These are phyloP conservation scores for Kodamaea kakaduensis DNA, from an alignment of 805 yeast species.

Conservation along the genomic window DNA sequence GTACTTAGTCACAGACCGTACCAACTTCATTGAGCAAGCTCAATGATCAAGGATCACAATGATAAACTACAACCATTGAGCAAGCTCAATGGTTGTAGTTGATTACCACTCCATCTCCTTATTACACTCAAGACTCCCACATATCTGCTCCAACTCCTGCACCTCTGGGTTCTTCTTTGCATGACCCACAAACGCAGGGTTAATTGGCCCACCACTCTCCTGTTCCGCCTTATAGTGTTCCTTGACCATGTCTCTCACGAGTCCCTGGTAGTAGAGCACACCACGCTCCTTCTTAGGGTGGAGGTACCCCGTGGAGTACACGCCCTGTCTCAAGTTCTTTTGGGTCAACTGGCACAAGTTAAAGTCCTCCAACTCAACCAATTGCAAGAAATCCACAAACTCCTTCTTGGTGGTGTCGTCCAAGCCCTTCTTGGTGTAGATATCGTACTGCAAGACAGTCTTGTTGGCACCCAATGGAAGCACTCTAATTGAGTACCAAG, in stretches of 20 bases:
- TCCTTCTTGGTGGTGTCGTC: conserved; percentile 51
- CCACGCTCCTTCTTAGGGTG: conserved; percentile 60
- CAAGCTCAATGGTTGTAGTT: too few relatives aligned
- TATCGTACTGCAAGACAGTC: conserved; percentile 57
- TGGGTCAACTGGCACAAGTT: conserved; percentile 58
- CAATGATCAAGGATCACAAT: background rate
- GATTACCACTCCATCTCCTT: conserved; percentile 12
- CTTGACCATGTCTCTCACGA: conserved; percentile 56
- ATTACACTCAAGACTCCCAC: conserved; percentile 47
- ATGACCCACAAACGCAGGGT: conserved; percentile 49
- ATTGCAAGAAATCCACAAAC: conserved; percentile 59
- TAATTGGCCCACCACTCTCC: conserved; percentile 41
- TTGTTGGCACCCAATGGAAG: conserved; percentile 51
- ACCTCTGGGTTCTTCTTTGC: conserved; percentile 38
- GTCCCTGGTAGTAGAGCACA: conserved; percentile 52
- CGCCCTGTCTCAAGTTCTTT: conserved; percentile 57
- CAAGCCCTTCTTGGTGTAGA: conserved; percentile 57
- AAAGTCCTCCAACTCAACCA: conserved; percentile 57
- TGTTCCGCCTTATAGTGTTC: conserved; percentile 47
- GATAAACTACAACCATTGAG: background rate
- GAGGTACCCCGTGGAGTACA: conserved; percentile 54
- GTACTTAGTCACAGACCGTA: background rate
- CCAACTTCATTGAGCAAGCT: background rate
- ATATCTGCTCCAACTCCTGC: conserved; percentile 46
- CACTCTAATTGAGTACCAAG: conserved; percentile 61